Conservation (phyloP, 2,329 filamentous ascomycete genomes). For the Emmonsia crescens region DNA sequence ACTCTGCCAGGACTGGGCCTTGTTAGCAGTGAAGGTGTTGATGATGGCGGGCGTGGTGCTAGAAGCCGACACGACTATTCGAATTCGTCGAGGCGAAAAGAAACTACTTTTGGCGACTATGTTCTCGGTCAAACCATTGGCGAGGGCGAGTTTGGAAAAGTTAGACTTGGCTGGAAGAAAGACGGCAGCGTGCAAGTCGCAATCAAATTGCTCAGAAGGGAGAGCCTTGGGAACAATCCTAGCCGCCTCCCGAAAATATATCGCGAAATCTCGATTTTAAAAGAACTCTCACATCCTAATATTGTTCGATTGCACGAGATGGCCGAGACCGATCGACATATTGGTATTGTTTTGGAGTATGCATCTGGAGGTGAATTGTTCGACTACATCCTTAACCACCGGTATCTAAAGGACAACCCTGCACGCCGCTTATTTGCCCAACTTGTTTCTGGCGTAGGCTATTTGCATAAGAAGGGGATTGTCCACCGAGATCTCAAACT, state of each 20-base stretch:
- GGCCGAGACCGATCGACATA: conserved; percentile 94
- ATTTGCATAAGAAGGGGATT: conserved; percentile 96
- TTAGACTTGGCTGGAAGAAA: conserved; percentile 96
- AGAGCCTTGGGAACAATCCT: conserved; percentile 78
- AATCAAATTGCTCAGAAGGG: conserved; percentile 93
- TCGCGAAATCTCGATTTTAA: conserved; percentile 86
- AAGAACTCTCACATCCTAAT: conserved; percentile 82
- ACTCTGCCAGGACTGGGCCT: conserved; percentile 40
- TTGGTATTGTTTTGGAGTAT: conserved; percentile 97
- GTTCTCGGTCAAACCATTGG: conserved; percentile 91
- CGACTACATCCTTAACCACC: conserved; percentile 94
- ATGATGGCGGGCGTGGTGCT: conserved; percentile 29
- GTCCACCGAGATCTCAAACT: conserved; percentile 95
- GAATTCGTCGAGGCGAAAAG: conserved; percentile 48
- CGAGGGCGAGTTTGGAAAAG: conserved; percentile 97
- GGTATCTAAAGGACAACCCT: conserved; percentile 88
- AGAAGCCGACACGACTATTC: conserved; percentile 49
- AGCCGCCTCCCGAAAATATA: conserved; percentile 91
- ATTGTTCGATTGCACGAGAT: conserved; percentile 96
- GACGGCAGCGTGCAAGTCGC: conserved; percentile 90
- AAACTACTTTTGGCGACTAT: conserved; percentile 88
- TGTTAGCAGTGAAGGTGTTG: conserved; percentile 41
- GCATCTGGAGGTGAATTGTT: conserved; percentile 95
- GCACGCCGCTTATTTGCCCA: conserved; percentile 89
- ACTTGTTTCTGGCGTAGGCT: conserved; percentile 89